Conservation (phyloP, 2,329 filamentous ascomycete genomes). For the Fusarium proliferatum region DNA sequence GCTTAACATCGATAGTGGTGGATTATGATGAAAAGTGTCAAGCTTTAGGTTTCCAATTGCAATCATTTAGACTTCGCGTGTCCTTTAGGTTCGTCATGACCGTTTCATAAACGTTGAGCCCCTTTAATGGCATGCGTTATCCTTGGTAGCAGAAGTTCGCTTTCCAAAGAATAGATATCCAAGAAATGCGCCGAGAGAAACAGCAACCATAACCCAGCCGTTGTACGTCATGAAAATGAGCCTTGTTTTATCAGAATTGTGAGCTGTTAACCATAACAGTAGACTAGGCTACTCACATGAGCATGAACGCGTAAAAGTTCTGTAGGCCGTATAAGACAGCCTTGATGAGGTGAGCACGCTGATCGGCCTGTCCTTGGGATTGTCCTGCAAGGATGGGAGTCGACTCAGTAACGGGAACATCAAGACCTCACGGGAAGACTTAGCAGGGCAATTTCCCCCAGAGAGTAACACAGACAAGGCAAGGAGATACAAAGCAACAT, state of each 20-base stretch:
- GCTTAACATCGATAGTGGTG: background rate
- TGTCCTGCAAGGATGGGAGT: slow-evolving; percentile 79
- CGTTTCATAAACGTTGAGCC: background rate
- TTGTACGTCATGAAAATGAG: slow-evolving; percentile 99
- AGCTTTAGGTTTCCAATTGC: background rate
- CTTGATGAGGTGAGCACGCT: slow-evolving; percentile 81
- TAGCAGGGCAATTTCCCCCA: slow-evolving; percentile 46
- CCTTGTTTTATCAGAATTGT: slow-evolving; percentile 64
- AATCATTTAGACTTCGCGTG: background rate
- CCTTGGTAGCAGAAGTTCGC: slow-evolving; percentile 77
- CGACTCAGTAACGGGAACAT: slow-evolving; percentile 68
- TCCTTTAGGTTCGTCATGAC: background rate
- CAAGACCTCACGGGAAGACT: slow-evolving; percentile 44
- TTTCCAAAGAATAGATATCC: slow-evolving; percentile 87
- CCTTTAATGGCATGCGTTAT: slow-evolving; percentile 68
- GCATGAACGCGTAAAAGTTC: slow-evolving; percentile 99
- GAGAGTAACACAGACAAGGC: slow-evolving; percentile 20
- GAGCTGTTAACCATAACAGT: background rate
- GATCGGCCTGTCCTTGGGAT: slow-evolving; percentile 69
- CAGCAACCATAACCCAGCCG: slow-evolving; percentile 94
- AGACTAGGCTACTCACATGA: slow-evolving; percentile 77
- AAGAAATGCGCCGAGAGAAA: slow-evolving; percentile 87
- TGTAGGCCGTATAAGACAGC: slow-evolving; percentile 88
- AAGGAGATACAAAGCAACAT: slow-evolving; percentile 27
- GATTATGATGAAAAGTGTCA: background rate